Evolutionary conservation across 768 basidiomycete species (phyloP).

Genomic region (Infundibulicybe gibba): DNA sequence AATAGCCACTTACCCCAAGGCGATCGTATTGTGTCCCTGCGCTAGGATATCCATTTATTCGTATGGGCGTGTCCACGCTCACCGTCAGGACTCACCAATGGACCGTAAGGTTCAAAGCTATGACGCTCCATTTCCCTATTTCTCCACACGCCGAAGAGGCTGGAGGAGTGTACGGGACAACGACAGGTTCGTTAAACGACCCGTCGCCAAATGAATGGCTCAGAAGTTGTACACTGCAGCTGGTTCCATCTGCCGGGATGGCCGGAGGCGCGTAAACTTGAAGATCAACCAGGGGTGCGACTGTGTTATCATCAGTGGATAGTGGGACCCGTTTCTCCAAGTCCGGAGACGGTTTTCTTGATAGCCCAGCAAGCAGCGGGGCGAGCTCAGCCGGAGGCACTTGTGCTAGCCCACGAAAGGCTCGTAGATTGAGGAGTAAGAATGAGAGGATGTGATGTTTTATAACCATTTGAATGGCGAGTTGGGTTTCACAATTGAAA

Average conservation of each 20-base stretch:
- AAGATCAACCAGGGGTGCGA: conserved; percentile 22
- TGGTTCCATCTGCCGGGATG: conserved; percentile 16
- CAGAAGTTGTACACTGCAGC: conserved; percentile 20
- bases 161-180: conserved; percentile 40
- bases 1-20: conserved; percentile 31
- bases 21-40: conserved; percentile 60
- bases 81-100: conserved; percentile 28
- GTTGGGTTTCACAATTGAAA: too few species aligned
- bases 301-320: conserved; percentile 21
- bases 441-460: too few species aligned
- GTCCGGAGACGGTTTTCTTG: not conserved
- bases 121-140: conserved; percentile 54
- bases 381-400: conserved; percentile 15
- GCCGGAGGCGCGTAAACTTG: conserved; percentile 27
- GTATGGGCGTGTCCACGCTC: not conserved
- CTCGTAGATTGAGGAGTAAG: too few species aligned
- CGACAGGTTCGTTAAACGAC: conserved; percentile 21
- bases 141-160: conserved; percentile 42
- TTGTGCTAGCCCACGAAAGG: conserved; percentile 8
- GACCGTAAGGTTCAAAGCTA: conserved; percentile 56
- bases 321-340: conserved; percentile 21
- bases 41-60: conserved; percentile 4
- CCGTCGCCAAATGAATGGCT: conserved; percentile 26
- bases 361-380: conserved; percentile 16
- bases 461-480: too few species aligned